Evolutionary conservation across 495 filamentous ascomycete genomes (phyloP).

Genomic region (Sordaria brevicollis): DNA sequence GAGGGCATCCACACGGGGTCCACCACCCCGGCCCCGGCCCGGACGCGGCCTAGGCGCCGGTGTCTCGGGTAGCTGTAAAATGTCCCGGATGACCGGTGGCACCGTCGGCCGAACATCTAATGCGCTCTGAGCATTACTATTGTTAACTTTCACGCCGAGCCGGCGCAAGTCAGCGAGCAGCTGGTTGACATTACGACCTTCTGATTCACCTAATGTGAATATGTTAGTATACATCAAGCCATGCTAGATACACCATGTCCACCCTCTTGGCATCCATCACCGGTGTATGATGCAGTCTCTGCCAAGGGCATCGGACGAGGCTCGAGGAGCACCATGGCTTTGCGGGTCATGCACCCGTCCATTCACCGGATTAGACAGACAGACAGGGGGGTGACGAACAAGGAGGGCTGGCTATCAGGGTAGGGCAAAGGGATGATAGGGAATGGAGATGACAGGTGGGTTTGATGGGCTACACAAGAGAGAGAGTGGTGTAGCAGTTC

Average conservation of each 20-base stretch:
- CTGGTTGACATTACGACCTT: constrained; percentile 36
- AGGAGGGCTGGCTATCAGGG: background rate
- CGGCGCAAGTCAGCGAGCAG: constrained; percentile 39
- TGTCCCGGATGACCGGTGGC: constrained; percentile 40
- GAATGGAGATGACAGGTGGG: background rate
- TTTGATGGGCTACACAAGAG: background rate
- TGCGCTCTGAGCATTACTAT: constrained; percentile 2
- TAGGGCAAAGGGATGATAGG: background rate
- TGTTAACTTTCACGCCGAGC: constrained; percentile 14
- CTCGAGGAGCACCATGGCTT: background rate
- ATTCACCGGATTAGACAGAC: background rate
- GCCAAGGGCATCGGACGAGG: background rate
- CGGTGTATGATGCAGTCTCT: background rate
- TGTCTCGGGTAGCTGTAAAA: constrained; percentile 62
- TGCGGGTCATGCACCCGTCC: background rate
- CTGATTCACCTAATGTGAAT: constrained; percentile 4
- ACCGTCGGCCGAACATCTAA: constrained; percentile 27
- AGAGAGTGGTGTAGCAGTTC: background rate
- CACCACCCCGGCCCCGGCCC: constrained; percentile 14
- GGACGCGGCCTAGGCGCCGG: constrained; percentile 55
- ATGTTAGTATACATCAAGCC: background rate
- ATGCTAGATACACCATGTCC: background rate
- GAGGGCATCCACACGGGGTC: constrained; percentile 24
- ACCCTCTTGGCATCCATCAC: background rate
- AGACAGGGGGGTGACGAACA: background rate